Evolutionary conservation across 208 protist species (phyloP).

Genomic region (Vickermania ingenoplastis): DNA sequence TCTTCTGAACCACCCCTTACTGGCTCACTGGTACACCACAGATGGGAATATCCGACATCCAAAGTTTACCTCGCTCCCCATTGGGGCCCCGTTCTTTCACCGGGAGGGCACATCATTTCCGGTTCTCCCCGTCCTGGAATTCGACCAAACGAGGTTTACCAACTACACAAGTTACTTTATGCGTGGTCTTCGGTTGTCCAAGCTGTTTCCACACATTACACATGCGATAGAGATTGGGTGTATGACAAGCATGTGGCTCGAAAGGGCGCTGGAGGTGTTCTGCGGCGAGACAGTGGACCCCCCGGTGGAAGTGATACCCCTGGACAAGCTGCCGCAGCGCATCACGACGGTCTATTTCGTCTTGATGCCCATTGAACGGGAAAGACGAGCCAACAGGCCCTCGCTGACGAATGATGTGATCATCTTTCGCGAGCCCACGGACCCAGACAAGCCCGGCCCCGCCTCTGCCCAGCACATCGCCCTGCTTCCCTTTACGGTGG

Average conservation of each 20-base stretch:
- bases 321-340: neutral
- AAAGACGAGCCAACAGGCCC: neutral
- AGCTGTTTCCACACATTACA: neutral
- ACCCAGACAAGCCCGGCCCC: neutral
- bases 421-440: neutral
- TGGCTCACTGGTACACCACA: neutral
- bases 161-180: neutral
- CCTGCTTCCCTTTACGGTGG: neutral
- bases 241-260: neutral
- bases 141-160: neutral
- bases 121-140: neutral
- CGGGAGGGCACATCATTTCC: neutral
- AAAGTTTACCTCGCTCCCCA: neutral
- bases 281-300: neutral
- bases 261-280: neutral
- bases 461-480: neutral
- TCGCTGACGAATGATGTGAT: neutral
- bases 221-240: neutral
- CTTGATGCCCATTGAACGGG: neutral
- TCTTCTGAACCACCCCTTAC: neutral
- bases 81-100: neutral
- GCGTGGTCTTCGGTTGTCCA: neutral
- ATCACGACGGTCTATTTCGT: neutral
- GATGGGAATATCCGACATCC: neutral
- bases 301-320: neutral